Percentiles rank a stretch among this genome's conserved stretches.
phyloP scores from a whole-genome alignment of 1,284 basidiomycete genomes.

The Thelephora terrestris region DNA sequence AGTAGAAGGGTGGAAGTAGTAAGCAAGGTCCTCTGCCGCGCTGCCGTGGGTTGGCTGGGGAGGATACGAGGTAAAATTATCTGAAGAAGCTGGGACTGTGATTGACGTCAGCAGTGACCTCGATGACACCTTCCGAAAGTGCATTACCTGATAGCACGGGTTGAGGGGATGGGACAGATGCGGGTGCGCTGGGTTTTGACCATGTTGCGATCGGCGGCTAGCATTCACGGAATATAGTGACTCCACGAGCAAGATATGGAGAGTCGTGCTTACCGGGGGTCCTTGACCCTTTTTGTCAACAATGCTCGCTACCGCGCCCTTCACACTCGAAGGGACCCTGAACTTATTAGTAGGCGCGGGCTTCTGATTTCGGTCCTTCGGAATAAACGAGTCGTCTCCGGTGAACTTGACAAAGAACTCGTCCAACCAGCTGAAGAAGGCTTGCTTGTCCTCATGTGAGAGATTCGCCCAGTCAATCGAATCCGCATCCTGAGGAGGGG shows the following conservation, averaged over 20 bases:
- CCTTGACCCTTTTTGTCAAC: too few relatives aligned
- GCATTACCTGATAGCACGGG: not conserved
- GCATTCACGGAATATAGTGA: not conserved
- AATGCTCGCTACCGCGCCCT: too few relatives aligned
- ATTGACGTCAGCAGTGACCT: not conserved
- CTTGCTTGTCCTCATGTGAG: constrained; percentile 52
- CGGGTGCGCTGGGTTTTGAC: constrained; percentile 1
- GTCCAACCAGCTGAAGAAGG: constrained; percentile 68
- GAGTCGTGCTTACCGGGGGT: too few relatives aligned
- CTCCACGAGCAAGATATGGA: too few relatives aligned
- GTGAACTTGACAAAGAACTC: constrained; percentile 48
- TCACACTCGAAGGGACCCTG: too few relatives aligned
- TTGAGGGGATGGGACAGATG: too few relatives aligned
- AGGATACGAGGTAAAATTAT: constrained; percentile 22
- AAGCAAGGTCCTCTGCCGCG: constrained; percentile 29
- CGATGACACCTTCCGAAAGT: not conserved
- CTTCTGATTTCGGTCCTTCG: too few relatives aligned
- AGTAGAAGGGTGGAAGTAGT: constrained; percentile 33
- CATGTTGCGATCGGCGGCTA: constrained; percentile 2
- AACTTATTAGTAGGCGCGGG: too few relatives aligned
- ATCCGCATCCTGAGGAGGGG: not conserved
- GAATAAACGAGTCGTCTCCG: too few relatives aligned
- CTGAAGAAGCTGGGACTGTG: constrained; percentile 1
- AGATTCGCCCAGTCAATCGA: constrained; percentile 62
- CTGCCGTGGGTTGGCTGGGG: constrained; percentile 21